A percentile compares a stretch with the other conserved stretches of the same genome.
Evolutionary conservation across 2,329 filamentous ascomycete species (phyloP).

Genomic region (Pseudocercospora fijiensis): DNA sequence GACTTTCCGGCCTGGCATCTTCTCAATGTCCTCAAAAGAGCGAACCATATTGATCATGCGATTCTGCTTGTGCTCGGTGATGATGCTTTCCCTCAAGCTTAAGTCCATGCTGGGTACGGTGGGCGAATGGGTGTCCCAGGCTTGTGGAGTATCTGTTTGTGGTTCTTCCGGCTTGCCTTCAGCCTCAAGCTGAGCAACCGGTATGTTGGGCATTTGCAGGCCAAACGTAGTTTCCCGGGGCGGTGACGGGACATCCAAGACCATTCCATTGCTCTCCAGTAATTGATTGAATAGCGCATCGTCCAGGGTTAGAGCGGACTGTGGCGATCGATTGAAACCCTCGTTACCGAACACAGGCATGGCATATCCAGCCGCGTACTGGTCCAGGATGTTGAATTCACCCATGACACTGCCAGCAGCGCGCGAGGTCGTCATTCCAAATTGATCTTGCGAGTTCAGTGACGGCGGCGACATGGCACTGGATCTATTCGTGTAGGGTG

Average conservation of each 20-base stretch:
- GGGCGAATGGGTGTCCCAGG: slow-evolving; percentile 11
- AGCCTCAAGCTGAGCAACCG: slow-evolving; percentile 31
- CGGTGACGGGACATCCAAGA: slow-evolving; percentile 27
- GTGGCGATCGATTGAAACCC: slow-evolving; percentile 74
- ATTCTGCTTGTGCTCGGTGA: slow-evolving; percentile 81
- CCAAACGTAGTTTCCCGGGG: slow-evolving; percentile 27
- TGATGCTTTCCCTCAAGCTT: slow-evolving; percentile 71
- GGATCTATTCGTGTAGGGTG: slow-evolving; percentile 10
- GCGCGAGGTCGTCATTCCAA: slow-evolving; percentile 26
- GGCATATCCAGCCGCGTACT: slow-evolving; percentile 56
- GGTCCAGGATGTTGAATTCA: slow-evolving; percentile 43
- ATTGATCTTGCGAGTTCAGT: slow-evolving; percentile 25
- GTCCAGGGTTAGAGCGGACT: slow-evolving; percentile 23
- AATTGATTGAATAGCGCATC: slow-evolving; percentile 33
- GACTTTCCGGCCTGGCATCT: slow-evolving; percentile 69
- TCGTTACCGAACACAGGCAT: slow-evolving; percentile 87
- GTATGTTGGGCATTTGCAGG: slow-evolving; percentile 21
- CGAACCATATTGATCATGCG: slow-evolving; percentile 79
- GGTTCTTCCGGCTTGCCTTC: slow-evolving; percentile 19
- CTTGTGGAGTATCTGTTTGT: background rate
- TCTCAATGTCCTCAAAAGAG: slow-evolving; percentile 73
- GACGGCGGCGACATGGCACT: slow-evolving; percentile 30
- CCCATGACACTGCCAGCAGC: slow-evolving; percentile 26
- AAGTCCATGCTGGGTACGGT: slow-evolving; percentile 60
- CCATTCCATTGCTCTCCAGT: slow-evolving; percentile 23